A percentile compares a stretch with the other conserved stretches of the same genome.
Conservation (phyloP, 2,329 filamentous ascomycete species). For the Ophiocordyceps camponoti-rufipedis region DNA sequence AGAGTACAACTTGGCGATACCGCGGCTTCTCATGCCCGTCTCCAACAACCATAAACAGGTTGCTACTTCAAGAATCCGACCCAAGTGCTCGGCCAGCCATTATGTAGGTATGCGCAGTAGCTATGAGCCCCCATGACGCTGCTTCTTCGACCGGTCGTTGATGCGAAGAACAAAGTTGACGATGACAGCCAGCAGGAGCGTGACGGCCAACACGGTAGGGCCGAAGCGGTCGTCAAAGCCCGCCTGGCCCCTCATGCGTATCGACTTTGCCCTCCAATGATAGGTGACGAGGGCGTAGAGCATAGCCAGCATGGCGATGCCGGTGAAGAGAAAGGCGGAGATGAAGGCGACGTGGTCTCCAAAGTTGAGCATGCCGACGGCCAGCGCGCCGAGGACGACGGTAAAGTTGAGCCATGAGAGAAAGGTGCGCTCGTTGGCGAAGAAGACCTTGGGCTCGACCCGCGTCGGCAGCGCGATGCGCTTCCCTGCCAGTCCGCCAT, state of each 20-base stretch:
- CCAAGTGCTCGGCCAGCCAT: no score
- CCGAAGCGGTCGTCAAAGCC: conserved; percentile 95
- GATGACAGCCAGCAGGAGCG: conserved; percentile 73
- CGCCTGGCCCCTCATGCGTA: conserved; percentile 75
- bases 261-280: conserved; percentile 91
- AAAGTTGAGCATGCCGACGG: conserved; percentile 95
- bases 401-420: conserved; percentile 99
- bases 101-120: neutral
- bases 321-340: conserved; percentile 80
- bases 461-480: conserved; percentile 94
- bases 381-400: conserved; percentile 89
- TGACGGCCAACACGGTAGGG: conserved; percentile 75
- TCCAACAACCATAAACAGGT: no score
- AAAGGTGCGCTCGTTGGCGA: conserved; percentile 98
- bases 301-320: conserved; percentile 90
- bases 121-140: conserved; percentile 9
- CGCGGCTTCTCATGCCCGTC: no score
- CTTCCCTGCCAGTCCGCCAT: conserved; percentile 47
- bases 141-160: conserved; percentile 21
- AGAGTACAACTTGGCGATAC: no score
- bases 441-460: conserved; percentile 99
- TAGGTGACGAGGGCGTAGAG: conserved; percentile 88
- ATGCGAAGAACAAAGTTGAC: conserved; percentile 88
- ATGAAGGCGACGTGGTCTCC: conserved; percentile 90
- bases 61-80: no score